These are phyloP conservation scores for Spathaspora passalidarum DNA, from an alignment of 805 yeast genomes.

Conservation along the genomic window DNA sequence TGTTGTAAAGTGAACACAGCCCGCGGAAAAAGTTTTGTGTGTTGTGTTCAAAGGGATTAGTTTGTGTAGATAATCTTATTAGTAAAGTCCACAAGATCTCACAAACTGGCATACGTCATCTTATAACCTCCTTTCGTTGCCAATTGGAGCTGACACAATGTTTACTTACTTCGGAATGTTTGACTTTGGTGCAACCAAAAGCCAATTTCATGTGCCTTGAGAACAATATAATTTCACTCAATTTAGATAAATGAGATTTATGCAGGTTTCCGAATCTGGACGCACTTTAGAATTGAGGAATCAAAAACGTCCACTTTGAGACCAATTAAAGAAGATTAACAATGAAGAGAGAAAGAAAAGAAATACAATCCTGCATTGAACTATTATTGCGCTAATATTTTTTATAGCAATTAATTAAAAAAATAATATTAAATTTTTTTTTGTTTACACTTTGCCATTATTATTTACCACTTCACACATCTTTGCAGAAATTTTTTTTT, in stretches of 20 bases:
- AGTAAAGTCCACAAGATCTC: no score
- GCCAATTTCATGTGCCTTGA: background rate
- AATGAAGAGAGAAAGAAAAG: background rate
- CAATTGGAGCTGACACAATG: background rate
- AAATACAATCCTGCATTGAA: background rate
- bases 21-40: no score
- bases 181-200: background rate
- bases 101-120: no score
- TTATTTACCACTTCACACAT: background rate
- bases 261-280: background rate
- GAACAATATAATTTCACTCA: background rate
- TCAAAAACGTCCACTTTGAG: background rate
- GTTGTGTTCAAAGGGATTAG: no score
- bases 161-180: background rate
- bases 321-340: background rate
- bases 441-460: background rate
- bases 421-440: background rate
- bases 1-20: no score
- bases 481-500: background rate
- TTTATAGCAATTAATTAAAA: background rate
- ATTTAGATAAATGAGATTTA: background rate
- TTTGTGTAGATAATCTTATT: no score
- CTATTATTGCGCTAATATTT: background rate
- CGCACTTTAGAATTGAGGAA: background rate
- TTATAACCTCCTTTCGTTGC: background rate